Conservation (phyloP, 768 basidiomycete genomes). For the Boletus rubroflammeus region DNA sequence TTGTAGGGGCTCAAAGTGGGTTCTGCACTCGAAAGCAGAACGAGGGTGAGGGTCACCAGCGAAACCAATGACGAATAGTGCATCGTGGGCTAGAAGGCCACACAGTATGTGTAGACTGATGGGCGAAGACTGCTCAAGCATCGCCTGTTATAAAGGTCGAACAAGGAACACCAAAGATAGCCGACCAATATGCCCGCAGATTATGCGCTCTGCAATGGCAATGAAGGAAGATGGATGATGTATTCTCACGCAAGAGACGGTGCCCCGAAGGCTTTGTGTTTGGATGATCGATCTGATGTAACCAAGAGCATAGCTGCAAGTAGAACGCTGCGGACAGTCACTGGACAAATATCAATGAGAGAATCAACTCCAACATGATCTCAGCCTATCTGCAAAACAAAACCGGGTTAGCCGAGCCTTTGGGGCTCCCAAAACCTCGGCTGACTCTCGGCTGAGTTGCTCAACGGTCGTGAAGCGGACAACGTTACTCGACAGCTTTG, state of each 20-base stretch:
- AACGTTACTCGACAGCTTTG: too few relatives aligned
- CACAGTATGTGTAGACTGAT: background rate
- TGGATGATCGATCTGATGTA: background rate
- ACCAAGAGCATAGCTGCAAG: too few relatives aligned
- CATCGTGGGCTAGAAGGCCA: slow-evolving; percentile 8
- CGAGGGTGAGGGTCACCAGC: slow-evolving; percentile 8
- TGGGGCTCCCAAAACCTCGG: too few relatives aligned
- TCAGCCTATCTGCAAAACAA: too few relatives aligned
- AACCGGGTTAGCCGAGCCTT: too few relatives aligned
- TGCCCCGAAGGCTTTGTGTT: background rate
- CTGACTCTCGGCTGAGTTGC: too few relatives aligned
- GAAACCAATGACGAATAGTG: slow-evolving; percentile 3
- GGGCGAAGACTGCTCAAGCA: background rate
- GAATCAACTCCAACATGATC: background rate
- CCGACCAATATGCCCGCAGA: background rate
- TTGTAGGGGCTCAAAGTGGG: slow-evolving; percentile 19
- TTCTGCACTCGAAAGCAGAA: slow-evolving; percentile 14
- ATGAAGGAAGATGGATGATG: background rate
- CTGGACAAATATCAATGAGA: background rate
- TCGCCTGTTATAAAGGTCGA: background rate
- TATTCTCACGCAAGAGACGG: background rate
- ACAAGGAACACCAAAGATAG: too few relatives aligned
- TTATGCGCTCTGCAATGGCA: background rate
- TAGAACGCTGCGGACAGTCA: too few relatives aligned
- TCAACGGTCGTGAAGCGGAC: too few relatives aligned